Evolutionary conservation across 1,139 yeast genomes (phyloP).

Genomic region (Hanseniaspora sp.): DNA sequence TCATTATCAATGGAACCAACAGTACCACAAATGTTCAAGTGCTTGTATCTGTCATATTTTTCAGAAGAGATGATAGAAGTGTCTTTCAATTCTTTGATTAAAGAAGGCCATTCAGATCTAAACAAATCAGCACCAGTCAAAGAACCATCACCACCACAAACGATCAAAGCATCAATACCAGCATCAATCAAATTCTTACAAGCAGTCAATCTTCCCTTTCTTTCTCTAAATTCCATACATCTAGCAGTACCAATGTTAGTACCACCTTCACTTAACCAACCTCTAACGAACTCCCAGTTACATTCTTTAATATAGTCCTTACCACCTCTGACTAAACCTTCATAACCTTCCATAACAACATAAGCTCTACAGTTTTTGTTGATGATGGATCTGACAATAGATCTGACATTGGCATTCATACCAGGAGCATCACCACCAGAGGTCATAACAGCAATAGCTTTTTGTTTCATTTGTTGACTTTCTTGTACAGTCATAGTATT

Average conservation of each 20-base stretch:
- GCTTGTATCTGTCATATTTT: constrained; percentile 49
- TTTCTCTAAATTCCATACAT: constrained; percentile 71
- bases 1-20: constrained; percentile 97
- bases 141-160: constrained; percentile 99
- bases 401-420: constrained; percentile 91
- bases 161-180: constrained; percentile 90
- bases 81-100: constrained; percentile 56
- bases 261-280: constrained; percentile 85
- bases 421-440: constrained; percentile 99
- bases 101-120: constrained; percentile 87
- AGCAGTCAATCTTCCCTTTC: constrained; percentile 70
- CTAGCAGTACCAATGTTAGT: constrained; percentile 95
- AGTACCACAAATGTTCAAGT: constrained; percentile 81
- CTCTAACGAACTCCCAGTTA: constrained; percentile 89
- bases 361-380: constrained; percentile 85
- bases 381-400: constrained; percentile 86
- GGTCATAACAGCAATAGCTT: constrained; percentile 78
- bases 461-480: constrained; percentile 17
- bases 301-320: constrained; percentile 55
- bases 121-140: constrained; percentile 93
- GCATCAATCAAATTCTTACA: constrained; percentile 74
- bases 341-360: constrained; percentile 90
- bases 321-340: constrained; percentile 84
- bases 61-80: constrained; percentile 45
- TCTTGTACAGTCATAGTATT: background rate